These are phyloP conservation scores for Cyclotella atomus DNA, from an alignment of 108 stramenopile genomes.

Conservation along the genomic window DNA sequence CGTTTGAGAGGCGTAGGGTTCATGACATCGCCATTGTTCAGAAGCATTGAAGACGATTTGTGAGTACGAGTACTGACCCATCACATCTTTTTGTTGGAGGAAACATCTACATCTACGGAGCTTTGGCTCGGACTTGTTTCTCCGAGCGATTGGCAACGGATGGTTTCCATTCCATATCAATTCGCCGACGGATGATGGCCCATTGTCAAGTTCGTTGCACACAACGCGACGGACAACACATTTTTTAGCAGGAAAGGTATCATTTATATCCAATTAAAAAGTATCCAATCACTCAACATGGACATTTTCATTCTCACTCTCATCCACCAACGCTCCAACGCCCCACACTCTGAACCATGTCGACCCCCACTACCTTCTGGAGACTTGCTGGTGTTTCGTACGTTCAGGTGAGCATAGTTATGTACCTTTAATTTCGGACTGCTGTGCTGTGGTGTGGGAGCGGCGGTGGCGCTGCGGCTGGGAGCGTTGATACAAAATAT, in stretches of 20 bases:
- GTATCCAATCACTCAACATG: conserved; percentile 2
- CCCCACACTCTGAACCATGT: conserved; percentile 42
- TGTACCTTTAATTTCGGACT: background rate
- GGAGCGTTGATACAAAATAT: too few species aligned
- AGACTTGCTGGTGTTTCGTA: conserved; percentile 93
- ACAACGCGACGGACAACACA: too few species aligned
- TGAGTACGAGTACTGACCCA: too few species aligned
- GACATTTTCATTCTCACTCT: background rate
- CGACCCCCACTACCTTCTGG: conserved; percentile 85
- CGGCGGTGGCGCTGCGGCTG: too few species aligned
- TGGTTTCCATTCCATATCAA: too few species aligned
- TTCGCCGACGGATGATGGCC: background rate
- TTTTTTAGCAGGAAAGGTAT: too few species aligned
- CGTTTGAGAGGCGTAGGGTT: too few species aligned
- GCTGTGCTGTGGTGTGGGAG: background rate
- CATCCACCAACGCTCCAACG: background rate
- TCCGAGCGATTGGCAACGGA: too few species aligned
- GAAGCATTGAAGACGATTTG: too few species aligned
- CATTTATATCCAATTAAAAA: too few species aligned
- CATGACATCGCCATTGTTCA: background rate
- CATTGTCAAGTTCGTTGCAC: background rate
- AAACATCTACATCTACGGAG: too few species aligned
- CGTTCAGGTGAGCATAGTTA: conserved; percentile 73
- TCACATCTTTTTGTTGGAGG: too few species aligned
- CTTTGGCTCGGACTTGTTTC: background rate